Evolutionary conservation across 73 alveolate genomes (phyloP).

Genomic region (Blepharisma japonicum): DNA sequence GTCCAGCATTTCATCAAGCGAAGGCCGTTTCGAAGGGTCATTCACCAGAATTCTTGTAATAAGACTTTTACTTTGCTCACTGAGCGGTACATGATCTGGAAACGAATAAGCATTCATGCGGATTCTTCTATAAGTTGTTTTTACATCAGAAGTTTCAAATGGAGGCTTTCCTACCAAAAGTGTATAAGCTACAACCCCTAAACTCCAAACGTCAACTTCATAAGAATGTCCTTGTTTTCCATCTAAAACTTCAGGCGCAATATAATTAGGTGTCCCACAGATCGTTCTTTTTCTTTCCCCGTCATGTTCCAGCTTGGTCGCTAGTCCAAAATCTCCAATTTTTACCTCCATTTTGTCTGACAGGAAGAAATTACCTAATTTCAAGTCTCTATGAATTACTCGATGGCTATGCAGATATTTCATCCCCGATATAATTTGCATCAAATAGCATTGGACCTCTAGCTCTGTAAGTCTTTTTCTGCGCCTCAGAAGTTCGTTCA

Average conservation of each 20-base stretch:
- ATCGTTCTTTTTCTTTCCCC: conserved; percentile 81
- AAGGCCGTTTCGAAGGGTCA: conserved; percentile 93
- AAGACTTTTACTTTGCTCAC: conserved; percentile 82
- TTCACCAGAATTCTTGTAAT: conserved; percentile 70
- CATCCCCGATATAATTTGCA: conserved; percentile 55
- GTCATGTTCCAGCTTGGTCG: conserved; percentile 73
- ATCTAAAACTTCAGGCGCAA: conserved; percentile 85
- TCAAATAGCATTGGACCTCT: conserved; percentile 50
- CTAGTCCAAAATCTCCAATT: conserved; percentile 83
- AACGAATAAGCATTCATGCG: conserved; percentile 73
- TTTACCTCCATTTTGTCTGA: conserved; percentile 69
- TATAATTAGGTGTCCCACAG: conserved; percentile 86
- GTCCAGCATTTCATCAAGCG: conserved; percentile 79
- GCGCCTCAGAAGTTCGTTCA: conserved; percentile 70
- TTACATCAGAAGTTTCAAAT: conserved; percentile 89
- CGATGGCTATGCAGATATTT: conserved; percentile 57
- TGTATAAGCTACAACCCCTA: conserved; percentile 81
- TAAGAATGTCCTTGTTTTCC: conserved; percentile 76
- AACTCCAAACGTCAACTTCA: conserved; percentile 86
- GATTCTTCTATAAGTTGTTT: conserved; percentile 87
- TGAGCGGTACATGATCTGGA: conserved; percentile 89
- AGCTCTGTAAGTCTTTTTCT: conserved; percentile 56
- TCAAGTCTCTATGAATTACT: conserved; percentile 72
- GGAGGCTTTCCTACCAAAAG: conserved; percentile 77
- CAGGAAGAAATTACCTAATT: conserved; percentile 66